These are phyloP conservation scores for Pseudisothecium myosuroides DNA, from an alignment of 225 moss, liverwort and hornwort genomes.

Conservation along the genomic window DNA sequence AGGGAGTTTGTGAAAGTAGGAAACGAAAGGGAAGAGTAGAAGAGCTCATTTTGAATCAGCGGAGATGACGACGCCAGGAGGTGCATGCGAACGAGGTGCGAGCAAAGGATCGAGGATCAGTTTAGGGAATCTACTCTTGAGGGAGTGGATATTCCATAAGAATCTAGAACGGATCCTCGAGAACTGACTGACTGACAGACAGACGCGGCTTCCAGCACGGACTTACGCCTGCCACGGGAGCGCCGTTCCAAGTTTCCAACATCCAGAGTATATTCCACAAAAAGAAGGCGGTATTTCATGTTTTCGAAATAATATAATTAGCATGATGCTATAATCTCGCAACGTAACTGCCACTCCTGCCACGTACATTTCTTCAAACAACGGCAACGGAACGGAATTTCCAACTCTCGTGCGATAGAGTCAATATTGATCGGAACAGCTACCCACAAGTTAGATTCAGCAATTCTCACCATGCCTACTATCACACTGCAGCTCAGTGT, in stretches of 20 bases:
- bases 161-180: background rate
- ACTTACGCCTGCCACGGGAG: background rate
- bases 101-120: background rate
- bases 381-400: background rate
- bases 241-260: background rate
- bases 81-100: background rate
- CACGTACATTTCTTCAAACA: background rate
- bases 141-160: background rate
- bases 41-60: no score
- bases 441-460: background rate
- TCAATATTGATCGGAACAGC: background rate
- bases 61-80: background rate
- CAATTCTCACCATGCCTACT: background rate
- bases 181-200: background rate
- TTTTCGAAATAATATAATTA: background rate
- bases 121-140: background rate
- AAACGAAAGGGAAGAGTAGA: background rate
- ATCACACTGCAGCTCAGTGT: background rate
- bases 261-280: background rate
- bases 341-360: background rate
- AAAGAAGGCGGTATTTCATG: background rate
- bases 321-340: background rate
- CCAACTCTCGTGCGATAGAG: background rate
- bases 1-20: background rate
- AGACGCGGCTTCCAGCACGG: background rate